Conservation (phyloP, 768 basidiomycete genomes). For the Grammothele lineata region DNA sequence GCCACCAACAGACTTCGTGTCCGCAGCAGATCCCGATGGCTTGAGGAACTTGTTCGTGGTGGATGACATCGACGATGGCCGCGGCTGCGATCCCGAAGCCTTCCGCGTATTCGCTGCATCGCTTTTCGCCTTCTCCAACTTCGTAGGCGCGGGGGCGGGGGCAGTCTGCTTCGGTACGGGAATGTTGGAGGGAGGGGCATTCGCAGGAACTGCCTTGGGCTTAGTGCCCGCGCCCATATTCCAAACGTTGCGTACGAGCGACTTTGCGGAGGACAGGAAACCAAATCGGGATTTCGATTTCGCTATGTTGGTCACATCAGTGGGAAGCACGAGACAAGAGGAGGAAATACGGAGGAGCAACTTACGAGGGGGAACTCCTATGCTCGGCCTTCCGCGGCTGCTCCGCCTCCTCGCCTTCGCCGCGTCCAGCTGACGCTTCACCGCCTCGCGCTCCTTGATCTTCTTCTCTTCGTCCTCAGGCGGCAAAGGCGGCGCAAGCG, state of each 20-base stretch:
- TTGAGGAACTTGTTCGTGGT: slow-evolving; percentile 12
- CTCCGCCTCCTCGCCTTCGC: slow-evolving; percentile 69
- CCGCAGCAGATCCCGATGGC: background rate
- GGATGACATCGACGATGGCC: slow-evolving; percentile 6
- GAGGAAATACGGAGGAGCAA: background rate
- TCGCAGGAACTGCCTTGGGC: slow-evolving; percentile 16
- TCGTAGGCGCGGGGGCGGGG: slow-evolving; percentile 4
- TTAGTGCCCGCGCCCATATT: slow-evolving; percentile 43
- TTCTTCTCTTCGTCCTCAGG: slow-evolving; percentile 29
- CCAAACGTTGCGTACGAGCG: slow-evolving; percentile 72
- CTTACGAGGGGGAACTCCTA: slow-evolving; percentile 36
- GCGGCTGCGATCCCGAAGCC: slow-evolving; percentile 10
- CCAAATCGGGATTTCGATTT: slow-evolving; percentile 57
- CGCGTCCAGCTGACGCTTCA: slow-evolving; percentile 59
- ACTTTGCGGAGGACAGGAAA: slow-evolving; percentile 66
- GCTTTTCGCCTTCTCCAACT: slow-evolving; percentile 8
- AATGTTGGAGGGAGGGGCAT: slow-evolving; percentile 21
- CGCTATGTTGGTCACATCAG: slow-evolving; percentile 21
- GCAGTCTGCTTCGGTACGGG: slow-evolving; percentile 26
- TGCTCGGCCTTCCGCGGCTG: slow-evolving; percentile 48
- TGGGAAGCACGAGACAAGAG: no score
- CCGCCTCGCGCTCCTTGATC: slow-evolving; percentile 50
- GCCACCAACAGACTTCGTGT: slow-evolving; percentile 2
- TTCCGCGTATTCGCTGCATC: slow-evolving; percentile 8
- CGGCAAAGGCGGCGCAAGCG: slow-evolving; percentile 27